Percentiles rank a stretch among this genome's conserved stretches.
Evolutionary conservation across 305 asterid species (phyloP).

Genomic region (Caryopteris hybrid): DNA sequence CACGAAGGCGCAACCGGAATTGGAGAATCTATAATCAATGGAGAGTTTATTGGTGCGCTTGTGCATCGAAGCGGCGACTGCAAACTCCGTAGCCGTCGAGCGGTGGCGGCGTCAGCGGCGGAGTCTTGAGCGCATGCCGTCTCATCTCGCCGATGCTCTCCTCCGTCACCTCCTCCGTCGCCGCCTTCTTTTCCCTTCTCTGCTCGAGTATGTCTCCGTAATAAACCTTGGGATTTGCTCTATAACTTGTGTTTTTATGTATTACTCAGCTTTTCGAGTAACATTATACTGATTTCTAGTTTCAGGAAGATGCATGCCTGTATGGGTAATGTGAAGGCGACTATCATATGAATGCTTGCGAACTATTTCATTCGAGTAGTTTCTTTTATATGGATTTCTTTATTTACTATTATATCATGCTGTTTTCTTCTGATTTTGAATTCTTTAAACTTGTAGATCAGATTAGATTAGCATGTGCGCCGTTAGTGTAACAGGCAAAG

Average conservation of each 20-base stretch:
- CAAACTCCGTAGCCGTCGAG: conserved; percentile 56
- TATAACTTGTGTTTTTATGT: background rate
- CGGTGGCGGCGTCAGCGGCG: conserved; percentile 94
- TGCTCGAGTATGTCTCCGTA: conserved; percentile 61
- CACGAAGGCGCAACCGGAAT: background rate
- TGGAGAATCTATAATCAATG: conserved; percentile 18
- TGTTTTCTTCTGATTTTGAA: background rate
- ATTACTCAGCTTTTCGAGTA: background rate
- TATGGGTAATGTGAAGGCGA: background rate
- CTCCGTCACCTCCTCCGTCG: conserved; percentile 65
- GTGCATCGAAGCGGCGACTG: conserved; percentile 80
- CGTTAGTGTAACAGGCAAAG: background rate
- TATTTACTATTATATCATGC: background rate
- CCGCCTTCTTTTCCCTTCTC: conserved; percentile 75
- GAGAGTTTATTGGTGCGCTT: conserved; percentile 52
- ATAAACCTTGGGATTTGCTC: conserved; percentile 8
- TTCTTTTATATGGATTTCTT: background rate
- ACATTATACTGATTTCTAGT: conserved; percentile 7
- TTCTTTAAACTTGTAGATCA: background rate
- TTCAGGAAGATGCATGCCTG: background rate
- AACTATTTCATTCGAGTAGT: background rate
- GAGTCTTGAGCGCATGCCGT: conserved; percentile 71
- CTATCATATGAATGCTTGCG: background rate
- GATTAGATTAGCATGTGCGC: background rate
- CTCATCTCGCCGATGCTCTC: conserved; percentile 72